Base-by-base conservation (phyloP, 2,329 filamentous ascomycete species). In the Paraphoma chrysanthemicola region DNA sequence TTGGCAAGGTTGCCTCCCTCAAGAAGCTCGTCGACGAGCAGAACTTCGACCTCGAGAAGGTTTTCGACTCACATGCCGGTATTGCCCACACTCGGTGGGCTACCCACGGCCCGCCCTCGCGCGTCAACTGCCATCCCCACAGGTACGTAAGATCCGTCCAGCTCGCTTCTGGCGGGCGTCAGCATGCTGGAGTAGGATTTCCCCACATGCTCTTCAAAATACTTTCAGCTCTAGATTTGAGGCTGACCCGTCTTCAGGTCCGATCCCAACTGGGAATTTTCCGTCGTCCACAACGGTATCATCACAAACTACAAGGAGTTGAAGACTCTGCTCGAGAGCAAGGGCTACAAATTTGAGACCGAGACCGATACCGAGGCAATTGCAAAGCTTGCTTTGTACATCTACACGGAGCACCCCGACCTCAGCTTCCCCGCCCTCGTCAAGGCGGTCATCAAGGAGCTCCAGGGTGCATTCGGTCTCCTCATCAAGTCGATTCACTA, bases 291-390 rank as follows among this genome's bases (percentile, higher is more conserved):
- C 90, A 99, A 99, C 82, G 95, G 95, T 77, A 99, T 99, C 86
- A 99, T 99, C 82, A 99, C 95, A 84, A 99, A 99, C 87, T 99
- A 99, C 88, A 99, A 99, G 86, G 95, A 99, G 83, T 84, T 99
- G 73, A 97, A 94, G 88, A 92, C 90, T 62, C 88, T 99, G 63
- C 86, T 99, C 69, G 87, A 90, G 82, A 86, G 86, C 85, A 99
- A 98, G 87, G 95, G 95, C 77, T 96, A 97, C 88, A 90, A 89
- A 76, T 99, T 99, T 78, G 95, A 99, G 88, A 99, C 95, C 50
- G 94, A 99, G 82, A 99, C 95, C 67, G 95, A 99, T 77, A 99
- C 95, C 51, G 95, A 99, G 83, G 97, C 94, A 80, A 99, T 99
- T 80, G 95, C 95, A 68, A 99, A 98, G 86, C 88, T 99, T 68